Evolutionary conservation across 2,329 filamentous ascomycete species (phyloP).

Genomic region (Colletotrichum camelliae): DNA sequence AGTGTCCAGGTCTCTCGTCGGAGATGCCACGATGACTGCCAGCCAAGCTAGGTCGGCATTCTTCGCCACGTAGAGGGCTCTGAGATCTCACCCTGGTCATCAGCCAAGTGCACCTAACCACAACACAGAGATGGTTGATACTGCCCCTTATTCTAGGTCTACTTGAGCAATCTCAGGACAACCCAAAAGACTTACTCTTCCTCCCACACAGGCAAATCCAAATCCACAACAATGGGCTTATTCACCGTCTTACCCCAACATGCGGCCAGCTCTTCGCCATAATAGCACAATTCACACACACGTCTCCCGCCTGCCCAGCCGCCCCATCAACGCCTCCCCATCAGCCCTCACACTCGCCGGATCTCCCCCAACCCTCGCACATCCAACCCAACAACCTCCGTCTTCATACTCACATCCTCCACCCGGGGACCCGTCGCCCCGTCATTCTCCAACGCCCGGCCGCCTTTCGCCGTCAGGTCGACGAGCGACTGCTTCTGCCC

Average conservation of each 20-base stretch:
- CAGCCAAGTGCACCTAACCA: background rate
- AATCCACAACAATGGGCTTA: conserved; percentile 83
- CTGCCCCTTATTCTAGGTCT: background rate
- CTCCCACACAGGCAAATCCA: conserved; percentile 70
- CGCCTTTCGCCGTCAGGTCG: conserved; percentile 58
- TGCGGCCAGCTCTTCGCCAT: conserved; percentile 72
- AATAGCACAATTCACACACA: conserved; percentile 82
- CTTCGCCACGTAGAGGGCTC: background rate
- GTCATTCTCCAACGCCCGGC: conserved; percentile 50
- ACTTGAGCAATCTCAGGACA: background rate
- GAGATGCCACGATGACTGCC: too few relatives aligned
- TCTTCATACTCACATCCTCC: background rate
- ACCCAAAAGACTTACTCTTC: background rate
- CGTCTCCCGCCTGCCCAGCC: conserved; percentile 66
- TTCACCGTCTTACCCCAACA: conserved; percentile 66
- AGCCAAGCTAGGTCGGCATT: background rate
- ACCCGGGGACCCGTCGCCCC: conserved; percentile 26
- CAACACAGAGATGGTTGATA: accelerated
- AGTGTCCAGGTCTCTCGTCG: too few relatives aligned
- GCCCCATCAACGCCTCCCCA: conserved; percentile 41
- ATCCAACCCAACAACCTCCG: conserved; percentile 27
- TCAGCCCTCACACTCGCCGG: conserved; percentile 47
- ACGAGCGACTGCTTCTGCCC: conserved; percentile 66
- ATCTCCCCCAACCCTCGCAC: conserved; percentile 46
- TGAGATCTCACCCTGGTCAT: accelerated